Evolutionary conservation across 768 basidiomycete species (phyloP).

Genomic region (Ramaria rubella): DNA sequence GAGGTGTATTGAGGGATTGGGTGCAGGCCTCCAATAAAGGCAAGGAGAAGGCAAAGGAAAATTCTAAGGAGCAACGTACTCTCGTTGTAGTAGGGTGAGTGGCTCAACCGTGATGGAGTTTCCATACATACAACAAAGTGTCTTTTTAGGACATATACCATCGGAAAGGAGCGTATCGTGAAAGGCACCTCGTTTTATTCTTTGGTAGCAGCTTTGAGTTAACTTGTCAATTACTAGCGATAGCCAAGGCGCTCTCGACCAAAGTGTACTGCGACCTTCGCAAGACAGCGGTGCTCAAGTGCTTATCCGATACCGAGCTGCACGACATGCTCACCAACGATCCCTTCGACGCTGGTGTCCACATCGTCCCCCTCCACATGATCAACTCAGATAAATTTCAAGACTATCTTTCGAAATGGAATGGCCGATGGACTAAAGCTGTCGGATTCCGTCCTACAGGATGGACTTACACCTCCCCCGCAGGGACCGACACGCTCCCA

Average conservation of each 20-base stretch:
- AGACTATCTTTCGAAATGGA: conserved; percentile 68
- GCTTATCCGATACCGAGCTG: conserved; percentile 79
- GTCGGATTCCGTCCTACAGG: conserved; percentile 92
- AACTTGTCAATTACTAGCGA: conserved; percentile 40
- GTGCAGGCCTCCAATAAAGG: conserved; percentile 29
- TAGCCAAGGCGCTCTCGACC: conserved; percentile 72
- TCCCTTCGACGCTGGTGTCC: conserved; percentile 72
- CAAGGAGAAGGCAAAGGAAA: conserved; percentile 19
- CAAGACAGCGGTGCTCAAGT: conserved; percentile 76
- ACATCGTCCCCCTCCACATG: conserved; percentile 69
- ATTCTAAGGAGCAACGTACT: conserved; percentile 21
- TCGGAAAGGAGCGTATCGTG: conserved; percentile 96
- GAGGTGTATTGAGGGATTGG: conserved; percentile 22
- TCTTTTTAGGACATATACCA: conserved; percentile 75
- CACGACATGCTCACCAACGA: conserved; percentile 70
- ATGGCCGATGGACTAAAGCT: conserved; percentile 60
- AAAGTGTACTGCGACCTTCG: conserved; percentile 87
- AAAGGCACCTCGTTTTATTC: conserved; percentile 57
- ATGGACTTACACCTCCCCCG: conserved; percentile 79
- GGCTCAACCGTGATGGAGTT: background rate
- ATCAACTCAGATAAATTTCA: conserved; percentile 74
- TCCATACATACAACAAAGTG: conserved; percentile 7
- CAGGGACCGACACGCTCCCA: conserved; percentile 55
- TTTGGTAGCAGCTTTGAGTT: background rate
- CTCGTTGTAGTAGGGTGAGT: conserved; percentile 71